A percentile compares a stretch with the other conserved stretches of the same genome.
Evolutionary conservation across 148 eudicot genomes (phyloP).

Genomic region (Rhododendron henanense): DNA sequence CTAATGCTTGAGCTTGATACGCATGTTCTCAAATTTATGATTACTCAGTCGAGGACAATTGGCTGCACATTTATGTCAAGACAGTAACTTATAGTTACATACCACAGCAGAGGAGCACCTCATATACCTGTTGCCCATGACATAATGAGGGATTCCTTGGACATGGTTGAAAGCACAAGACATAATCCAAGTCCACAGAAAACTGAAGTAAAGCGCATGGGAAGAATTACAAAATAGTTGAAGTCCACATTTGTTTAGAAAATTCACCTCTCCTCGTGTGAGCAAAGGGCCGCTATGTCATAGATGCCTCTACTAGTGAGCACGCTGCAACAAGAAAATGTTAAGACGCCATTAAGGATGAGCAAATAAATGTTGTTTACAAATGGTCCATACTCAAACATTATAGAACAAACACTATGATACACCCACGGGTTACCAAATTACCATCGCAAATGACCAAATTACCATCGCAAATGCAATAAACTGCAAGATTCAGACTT

Average conservation of each 20-base stretch:
- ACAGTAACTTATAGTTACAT: neutral
- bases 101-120: neutral
- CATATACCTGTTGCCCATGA: neutral
- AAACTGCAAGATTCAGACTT: neutral
- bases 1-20: neutral
- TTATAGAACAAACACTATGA: neutral
- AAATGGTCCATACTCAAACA: neutral
- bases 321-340: conserved; percentile 40
- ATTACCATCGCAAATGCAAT: neutral
- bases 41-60: neutral
- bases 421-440: neutral
- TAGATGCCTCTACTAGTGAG: conserved; percentile 66
- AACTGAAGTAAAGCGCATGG: neutral
- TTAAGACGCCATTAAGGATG: too few relatives aligned
- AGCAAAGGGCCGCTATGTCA: conserved; percentile 82
- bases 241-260: neutral
- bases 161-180: neutral
- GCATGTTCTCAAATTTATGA: neutral
- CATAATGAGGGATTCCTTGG: neutral
- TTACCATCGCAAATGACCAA: neutral
- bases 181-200: neutral
- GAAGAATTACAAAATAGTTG: neutral
- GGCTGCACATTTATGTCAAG: neutral
- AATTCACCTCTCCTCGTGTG: conserved; percentile 57
- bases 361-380: neutral